Base-by-base conservation (phyloP, 1,284 basidiomycete species). In the Cystobasidium slooffiae region DNA sequence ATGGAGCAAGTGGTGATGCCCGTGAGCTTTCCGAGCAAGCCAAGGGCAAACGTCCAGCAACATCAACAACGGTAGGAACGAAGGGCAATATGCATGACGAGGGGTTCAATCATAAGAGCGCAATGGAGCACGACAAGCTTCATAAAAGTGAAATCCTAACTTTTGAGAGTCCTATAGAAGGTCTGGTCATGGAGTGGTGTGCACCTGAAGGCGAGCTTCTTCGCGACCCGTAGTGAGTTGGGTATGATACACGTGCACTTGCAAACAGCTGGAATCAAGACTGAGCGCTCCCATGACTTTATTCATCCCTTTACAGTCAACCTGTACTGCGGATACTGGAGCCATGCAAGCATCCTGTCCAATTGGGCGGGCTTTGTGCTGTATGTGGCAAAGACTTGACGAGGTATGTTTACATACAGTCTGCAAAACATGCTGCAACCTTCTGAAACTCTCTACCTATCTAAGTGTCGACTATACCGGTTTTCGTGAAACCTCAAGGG, bases 351-450 rank as follows among this genome's bases (percentile, higher is more conserved):
- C 95, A 99, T 83, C 92, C 92, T 63, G 90, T 96, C 78, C 94
- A 97, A 83, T 86, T 96, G 74, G 89, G 90, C 49, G 96, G 96
- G 0, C 86, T 98, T 75, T 99, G 95, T 81, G 94, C 91, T 1
- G 83, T 96, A 43, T 99, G 95, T 81, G 95, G 94, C 49, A 93
- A 91, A 83, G 93, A 97, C 79, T 89, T 98, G 86, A 94, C 93
- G 59, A 88, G 87, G 94, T 97, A 81, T 78, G 90, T 85, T 68
- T 39, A 16, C 16, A 46, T 67, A 37, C 39, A n/a, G 47, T 67
- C 16, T 24, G 41, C 9, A 37, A 43, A 6, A 43, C 12, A 22
- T 44, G 20, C 8, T 31, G 31, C 31, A 31, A 31, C 31, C 31
- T 31, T 31, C 31, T 31, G 31, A 31, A 31, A 31, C 31, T 31